These are phyloP conservation scores for Fagus crenata DNA, from an alignment of 306 rosid genomes.

Conservation along the genomic window DNA sequence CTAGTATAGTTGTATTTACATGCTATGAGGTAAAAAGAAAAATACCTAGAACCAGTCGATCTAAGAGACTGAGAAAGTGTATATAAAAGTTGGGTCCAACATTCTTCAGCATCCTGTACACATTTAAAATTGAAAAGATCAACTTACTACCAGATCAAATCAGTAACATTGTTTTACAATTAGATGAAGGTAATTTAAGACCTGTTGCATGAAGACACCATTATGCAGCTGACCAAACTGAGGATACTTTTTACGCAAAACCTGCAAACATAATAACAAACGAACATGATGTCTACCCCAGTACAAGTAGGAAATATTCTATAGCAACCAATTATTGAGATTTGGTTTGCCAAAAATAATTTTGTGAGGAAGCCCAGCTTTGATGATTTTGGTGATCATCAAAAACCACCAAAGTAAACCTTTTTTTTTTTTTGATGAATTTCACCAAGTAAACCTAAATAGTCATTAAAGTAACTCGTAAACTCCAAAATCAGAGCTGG, in stretches of 20 bases:
- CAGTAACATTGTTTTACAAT: conserved; percentile 20
- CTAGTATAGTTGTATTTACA: conserved; percentile 12
- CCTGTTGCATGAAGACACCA: conserved; percentile 96
- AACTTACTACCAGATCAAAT: conserved; percentile 16
- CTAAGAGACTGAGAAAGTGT: conserved; percentile 93
- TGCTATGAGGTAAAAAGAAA: conserved; percentile 17
- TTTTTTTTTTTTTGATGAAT: too few species aligned
- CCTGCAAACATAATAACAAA: conserved; percentile 51
- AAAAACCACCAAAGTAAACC: conserved; percentile 11
- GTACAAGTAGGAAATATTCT: conserved; percentile 12
- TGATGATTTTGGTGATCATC: background rate
- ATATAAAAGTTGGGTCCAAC: conserved; percentile 97
- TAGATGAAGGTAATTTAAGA: conserved; percentile 29
- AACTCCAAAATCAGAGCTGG: background rate
- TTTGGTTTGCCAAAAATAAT: background rate
- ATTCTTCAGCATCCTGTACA: conserved; percentile 97
- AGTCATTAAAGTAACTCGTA: background rate
- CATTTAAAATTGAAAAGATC: conserved; percentile 27
- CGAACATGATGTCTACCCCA: conserved; percentile 18
- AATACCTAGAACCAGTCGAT: conserved; percentile 73
- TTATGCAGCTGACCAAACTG: conserved; percentile 96
- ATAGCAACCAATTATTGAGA: conserved; percentile 11
- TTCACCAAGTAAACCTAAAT: background rate
- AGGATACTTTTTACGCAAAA: conserved; percentile 88
- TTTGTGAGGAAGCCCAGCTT: background rate